Conservation (phyloP, 805 yeast genomes). For the Lachancea thermotolerans region DNA sequence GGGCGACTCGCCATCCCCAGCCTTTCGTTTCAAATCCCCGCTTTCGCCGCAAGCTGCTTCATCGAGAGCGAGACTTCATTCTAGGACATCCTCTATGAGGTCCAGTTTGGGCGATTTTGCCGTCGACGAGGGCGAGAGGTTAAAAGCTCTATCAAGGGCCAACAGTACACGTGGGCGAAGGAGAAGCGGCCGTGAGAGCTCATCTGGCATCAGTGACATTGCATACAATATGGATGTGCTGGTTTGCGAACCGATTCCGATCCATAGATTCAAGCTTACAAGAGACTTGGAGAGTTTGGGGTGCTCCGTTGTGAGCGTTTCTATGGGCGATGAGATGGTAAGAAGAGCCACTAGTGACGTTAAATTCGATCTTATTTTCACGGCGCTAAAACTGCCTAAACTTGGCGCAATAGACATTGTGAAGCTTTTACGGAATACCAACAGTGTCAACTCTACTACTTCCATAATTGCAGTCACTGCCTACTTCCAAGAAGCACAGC, state of each 20-base stretch:
- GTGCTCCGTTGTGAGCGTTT: constrained; percentile 71
- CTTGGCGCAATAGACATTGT: constrained; percentile 71
- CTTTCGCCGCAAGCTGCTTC: constrained; percentile 20
- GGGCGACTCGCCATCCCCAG: constrained; percentile 6
- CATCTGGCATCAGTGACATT: constrained; percentile 16
- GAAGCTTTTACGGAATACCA: constrained; percentile 65
- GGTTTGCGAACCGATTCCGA: constrained; percentile 83
- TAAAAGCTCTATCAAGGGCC: constrained; percentile 25
- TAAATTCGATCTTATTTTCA: constrained; percentile 74
- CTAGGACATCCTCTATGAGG: constrained; percentile 25
- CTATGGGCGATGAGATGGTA: constrained; percentile 76
- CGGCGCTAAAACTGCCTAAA: constrained; percentile 63
- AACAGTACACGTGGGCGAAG: constrained; percentile 24
- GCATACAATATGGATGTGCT: constrained; percentile 51
- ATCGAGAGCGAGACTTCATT: constrained; percentile 41
- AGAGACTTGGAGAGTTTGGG: constrained; percentile 61
- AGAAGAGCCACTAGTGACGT: constrained; percentile 77
- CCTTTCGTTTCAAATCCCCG: constrained; percentile 24
- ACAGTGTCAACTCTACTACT: constrained; percentile 68
- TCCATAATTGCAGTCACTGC: constrained; percentile 74
- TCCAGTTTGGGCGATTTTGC: constrained; percentile 18
- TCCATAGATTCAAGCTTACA: constrained; percentile 61
- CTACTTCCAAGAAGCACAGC: constrained; percentile 57
- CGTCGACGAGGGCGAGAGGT: constrained; percentile 21
- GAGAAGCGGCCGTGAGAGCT: constrained; percentile 25